Percentiles rank a stretch among this genome's conserved stretches.
phyloP scores from a whole-genome alignment of 1,284 basidiomycete genomes.

The Cryptococcus deneoformans region DNA sequence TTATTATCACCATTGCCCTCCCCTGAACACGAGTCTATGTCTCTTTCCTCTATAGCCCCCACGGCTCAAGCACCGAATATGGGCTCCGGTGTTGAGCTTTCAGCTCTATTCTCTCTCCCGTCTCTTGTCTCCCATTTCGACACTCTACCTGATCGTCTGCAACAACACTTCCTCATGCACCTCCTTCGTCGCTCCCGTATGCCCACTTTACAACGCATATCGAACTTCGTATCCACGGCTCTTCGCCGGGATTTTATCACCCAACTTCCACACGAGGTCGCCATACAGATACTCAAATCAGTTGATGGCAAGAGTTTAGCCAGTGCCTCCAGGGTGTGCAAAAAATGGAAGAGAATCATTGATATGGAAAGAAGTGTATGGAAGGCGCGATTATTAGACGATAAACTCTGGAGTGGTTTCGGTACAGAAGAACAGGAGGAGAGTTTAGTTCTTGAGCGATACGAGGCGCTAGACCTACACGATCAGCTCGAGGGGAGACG shows the following conservation, averaged over 20 bases:
- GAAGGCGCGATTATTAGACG: constrained; percentile 38
- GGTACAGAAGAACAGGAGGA: constrained; percentile 49
- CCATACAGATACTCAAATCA: constrained; percentile 42
- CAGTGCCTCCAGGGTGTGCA: constrained; percentile 34
- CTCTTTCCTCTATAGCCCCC: constrained; percentile 7
- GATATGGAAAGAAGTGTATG: constrained; percentile 43
- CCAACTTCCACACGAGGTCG: constrained; percentile 44
- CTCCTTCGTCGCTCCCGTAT: constrained; percentile 44
- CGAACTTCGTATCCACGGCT: constrained; percentile 38
- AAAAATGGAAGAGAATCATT: constrained; percentile 43
- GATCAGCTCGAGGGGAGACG: constrained; percentile 4
- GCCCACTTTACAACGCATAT: constrained; percentile 46
- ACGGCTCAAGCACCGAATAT: constrained; percentile 18
- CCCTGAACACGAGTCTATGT: constrained; percentile 28
- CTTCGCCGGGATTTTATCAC: constrained; percentile 47
- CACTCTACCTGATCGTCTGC: constrained; percentile 43
- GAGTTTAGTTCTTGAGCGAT: constrained; percentile 27
- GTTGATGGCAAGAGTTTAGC: constrained; percentile 37
- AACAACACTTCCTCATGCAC: constrained; percentile 50
- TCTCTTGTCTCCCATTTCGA: constrained; percentile 43
- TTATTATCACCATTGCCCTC: constrained; percentile 36
- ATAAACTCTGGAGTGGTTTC: constrained; percentile 39
- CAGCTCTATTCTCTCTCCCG: constrained; percentile 44
- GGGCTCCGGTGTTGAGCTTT: constrained; percentile 42
- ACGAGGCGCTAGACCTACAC: constrained; percentile 33